Percentiles rank a stretch among this genome's conserved stretches.
phyloP scores from a whole-genome alignment of 2,329 filamentous ascomycete genomes.

The Penicillium janthinellum region DNA sequence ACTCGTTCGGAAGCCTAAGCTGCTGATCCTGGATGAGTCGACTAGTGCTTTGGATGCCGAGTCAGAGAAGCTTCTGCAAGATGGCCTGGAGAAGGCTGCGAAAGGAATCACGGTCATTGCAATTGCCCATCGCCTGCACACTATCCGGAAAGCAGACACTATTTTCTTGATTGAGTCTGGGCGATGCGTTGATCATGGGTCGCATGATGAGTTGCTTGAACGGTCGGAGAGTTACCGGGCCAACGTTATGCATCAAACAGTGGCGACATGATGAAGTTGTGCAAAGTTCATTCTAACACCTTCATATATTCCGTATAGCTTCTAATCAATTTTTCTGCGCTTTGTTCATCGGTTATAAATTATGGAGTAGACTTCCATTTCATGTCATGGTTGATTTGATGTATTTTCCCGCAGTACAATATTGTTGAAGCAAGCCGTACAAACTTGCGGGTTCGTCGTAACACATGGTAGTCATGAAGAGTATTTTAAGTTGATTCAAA shows the following conservation, averaged over 20 bases:
- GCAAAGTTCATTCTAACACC: neutral
- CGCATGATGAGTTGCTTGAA: conserved; percentile 61
- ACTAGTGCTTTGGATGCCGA: conserved; percentile 62
- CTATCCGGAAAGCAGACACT: conserved; percentile 69
- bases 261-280: conserved; percentile 24
- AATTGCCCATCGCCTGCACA: conserved; percentile 46
- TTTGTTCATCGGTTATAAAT: too few species aligned
- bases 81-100: conserved; percentile 39
- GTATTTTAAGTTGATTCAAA: too few species aligned
- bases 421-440: too few species aligned
- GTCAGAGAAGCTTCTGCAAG: conserved; percentile 52
- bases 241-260: conserved; percentile 43
- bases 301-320: neutral
- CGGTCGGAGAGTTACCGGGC: conserved; percentile 44
- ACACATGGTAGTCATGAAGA: too few species aligned
- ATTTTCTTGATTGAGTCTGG: conserved; percentile 78
- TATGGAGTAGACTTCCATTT: too few species aligned
- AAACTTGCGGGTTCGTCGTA: too few species aligned
- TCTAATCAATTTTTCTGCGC: neutral
- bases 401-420: too few species aligned
- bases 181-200: conserved; percentile 62
- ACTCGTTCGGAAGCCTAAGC: conserved; percentile 55
- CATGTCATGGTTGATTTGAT: too few species aligned
- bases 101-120: conserved; percentile 43
- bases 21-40: conserved; percentile 63